Conservation (phyloP, 2,329 filamentous ascomycete genomes). For the Venturia aucupariae region DNA sequence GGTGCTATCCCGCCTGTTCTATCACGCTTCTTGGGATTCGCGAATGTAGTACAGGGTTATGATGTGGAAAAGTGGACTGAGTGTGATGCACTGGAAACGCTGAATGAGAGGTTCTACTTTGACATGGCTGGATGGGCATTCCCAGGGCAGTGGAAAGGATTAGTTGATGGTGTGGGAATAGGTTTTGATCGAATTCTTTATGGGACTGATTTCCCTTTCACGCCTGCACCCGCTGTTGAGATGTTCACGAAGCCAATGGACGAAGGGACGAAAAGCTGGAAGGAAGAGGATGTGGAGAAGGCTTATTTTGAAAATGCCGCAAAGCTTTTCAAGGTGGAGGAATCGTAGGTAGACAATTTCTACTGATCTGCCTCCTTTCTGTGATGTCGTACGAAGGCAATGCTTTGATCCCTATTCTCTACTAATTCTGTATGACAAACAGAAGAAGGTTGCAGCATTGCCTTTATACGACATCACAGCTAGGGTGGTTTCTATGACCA, state of each 20-base stretch:
- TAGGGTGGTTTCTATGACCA: too few species aligned
- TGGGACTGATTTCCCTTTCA: conserved; percentile 46
- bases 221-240: conserved; percentile 29
- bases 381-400: too few species aligned
- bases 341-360: not conserved
- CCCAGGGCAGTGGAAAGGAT: conserved; percentile 39
- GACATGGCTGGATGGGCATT: conserved; percentile 45
- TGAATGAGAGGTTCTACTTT: conserved; percentile 40
- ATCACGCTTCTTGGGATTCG: conserved; percentile 34
- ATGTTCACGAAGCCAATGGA: conserved; percentile 34
- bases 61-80: conserved; percentile 22
- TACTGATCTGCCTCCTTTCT: not conserved
- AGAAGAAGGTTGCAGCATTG: too few species aligned
- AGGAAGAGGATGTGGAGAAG: conserved; percentile 7
- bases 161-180: conserved; percentile 35
- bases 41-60: conserved; percentile 23
- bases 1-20: conserved; percentile 38
- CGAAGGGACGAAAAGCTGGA: conserved; percentile 21
- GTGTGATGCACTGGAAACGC: conserved; percentile 24
- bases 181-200: conserved; percentile 36
- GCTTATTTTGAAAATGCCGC: conserved; percentile 8
- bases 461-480: too few species aligned
- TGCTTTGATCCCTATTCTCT: too few species aligned
- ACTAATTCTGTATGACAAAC: too few species aligned
- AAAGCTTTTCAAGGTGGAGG: conserved; percentile 10